Evolutionary conservation across 768 basidiomycete genomes (phyloP), one percentile per base, ranked within the genome.

Genomic region (Tylopilus sp.): DNA sequence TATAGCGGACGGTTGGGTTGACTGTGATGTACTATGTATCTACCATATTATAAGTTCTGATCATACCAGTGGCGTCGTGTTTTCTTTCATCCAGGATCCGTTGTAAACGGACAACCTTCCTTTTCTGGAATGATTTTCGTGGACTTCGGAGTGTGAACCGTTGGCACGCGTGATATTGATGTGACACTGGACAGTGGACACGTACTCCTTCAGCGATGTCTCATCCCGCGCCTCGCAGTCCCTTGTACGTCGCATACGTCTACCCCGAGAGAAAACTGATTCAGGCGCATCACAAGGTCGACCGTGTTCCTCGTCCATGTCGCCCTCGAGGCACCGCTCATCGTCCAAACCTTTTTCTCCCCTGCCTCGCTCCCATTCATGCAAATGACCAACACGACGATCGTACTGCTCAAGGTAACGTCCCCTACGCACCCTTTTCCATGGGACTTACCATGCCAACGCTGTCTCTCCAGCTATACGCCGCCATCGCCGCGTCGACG

Each of bases 311-410:
- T 93, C 35, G 69, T 92, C 25, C 91, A 93, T 60, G 79, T 90
- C 59, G 87, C 85, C 6, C 72, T 91, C 50, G 91, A 93, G 65
- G 76, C 81, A 6, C 91, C 91, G 0, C 64, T 93, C 20, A 88
- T 83, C 3, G 68, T 93, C 28, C 89, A 91, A 65, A 88, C 89
- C 6, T 69, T 91, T 17, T 80, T 80, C 72, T 75, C 81, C 0
- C 83, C 88, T 1, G 59, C 68, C 17, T 72, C 67, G 15, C 66
- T 92, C 18, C 91, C 91, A 0, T 91, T 93, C 66, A 57, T 91
- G 49, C 81, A 90, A 64, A 75, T 91, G 58, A 91, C 85, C 59
- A 93, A 93, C 72, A 92, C 91, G 6, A 80, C 88, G 0, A 44
- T 91, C 8, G 81, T 90, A 2, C 56, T 92, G 8, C 69, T 90